Conservation (phyloP, 352 stramenopile genomes). For the Globisporangium paroecandrum region DNA sequence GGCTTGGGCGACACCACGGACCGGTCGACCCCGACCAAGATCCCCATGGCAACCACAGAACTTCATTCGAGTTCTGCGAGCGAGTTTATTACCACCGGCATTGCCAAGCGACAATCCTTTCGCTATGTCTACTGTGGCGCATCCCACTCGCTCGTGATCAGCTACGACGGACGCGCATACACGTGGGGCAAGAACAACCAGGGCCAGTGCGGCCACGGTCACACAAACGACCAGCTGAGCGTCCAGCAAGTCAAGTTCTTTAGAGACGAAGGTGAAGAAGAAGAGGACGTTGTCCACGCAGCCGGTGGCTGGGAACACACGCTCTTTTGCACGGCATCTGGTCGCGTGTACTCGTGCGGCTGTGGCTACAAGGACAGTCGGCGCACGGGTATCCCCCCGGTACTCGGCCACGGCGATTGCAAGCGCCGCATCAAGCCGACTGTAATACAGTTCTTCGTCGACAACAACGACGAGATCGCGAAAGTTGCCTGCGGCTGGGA, state of each 20-base stretch:
- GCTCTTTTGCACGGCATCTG: conserved; percentile 61
- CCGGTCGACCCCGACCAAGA: conserved; percentile 43
- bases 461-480: conserved; percentile 54
- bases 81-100: neutral
- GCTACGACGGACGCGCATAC: conserved; percentile 47
- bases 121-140: conserved; percentile 64
- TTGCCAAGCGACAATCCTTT: conserved; percentile 17
- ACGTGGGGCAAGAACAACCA: conserved; percentile 87
- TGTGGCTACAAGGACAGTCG: conserved; percentile 85
- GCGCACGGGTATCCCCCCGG: conserved; percentile 72
- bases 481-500: conserved; percentile 79
- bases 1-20: conserved; percentile 78
- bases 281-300: conserved; percentile 44
- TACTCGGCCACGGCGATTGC: conserved; percentile 69
- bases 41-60: neutral
- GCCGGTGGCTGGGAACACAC: conserved; percentile 83
- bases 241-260: conserved; percentile 60
- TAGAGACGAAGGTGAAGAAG: conserved; percentile 30
- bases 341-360: conserved; percentile 68
- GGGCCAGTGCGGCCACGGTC: conserved; percentile 74
- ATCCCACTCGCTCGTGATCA: conserved; percentile 72
- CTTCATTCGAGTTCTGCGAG: neutral
- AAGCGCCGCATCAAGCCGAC: conserved; percentile 62
- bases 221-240: conserved; percentile 68
- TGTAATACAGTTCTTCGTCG: conserved; percentile 44